phyloP scores from a whole-genome alignment of 2,329 filamentous ascomycete species.

The Claviceps lovelessii region DNA sequence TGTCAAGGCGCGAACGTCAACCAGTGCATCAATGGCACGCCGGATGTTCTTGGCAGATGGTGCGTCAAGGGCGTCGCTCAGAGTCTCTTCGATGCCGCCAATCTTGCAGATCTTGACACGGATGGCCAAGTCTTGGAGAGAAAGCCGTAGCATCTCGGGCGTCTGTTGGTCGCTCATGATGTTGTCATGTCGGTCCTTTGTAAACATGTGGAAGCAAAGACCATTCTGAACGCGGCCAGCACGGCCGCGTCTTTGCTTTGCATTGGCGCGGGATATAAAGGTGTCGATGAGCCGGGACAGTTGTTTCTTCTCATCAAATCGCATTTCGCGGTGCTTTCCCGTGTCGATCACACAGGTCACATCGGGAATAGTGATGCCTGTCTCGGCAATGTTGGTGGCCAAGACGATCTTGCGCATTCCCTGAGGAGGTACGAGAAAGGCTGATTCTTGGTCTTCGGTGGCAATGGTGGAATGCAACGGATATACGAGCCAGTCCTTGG shows the following conservation, averaged over 20 bases:
- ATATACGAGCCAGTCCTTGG: conserved; percentile 68
- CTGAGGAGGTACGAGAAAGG: conserved; percentile 70
- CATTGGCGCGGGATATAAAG: conserved; percentile 90
- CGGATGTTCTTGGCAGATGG: conserved; percentile 86
- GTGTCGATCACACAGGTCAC: conserved; percentile 95
- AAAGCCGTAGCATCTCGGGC: conserved; percentile 88
- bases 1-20: conserved; percentile 85
- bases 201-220: conserved; percentile 91
- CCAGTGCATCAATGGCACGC: conserved; percentile 77
- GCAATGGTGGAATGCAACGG: conserved; percentile 89
- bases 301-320: conserved; percentile 86
- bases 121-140: conserved; percentile 86
- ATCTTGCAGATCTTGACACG: conserved; percentile 96
- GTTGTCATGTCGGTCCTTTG: conserved; percentile 72
- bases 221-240: conserved; percentile 92
- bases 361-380: conserved; percentile 95
- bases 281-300: conserved; percentile 82
- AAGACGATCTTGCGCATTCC: conserved; percentile 86
- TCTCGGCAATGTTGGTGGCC: conserved; percentile 96
- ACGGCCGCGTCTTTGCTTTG: conserved; percentile 84
- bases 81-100: conserved; percentile 79
- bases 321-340: conserved; percentile 94
- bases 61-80: conserved; percentile 77
- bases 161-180: conserved; percentile 85
- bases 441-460: conserved; percentile 88